Evolutionary conservation across 257 asterid species (phyloP).

Genomic region (Striga asiatica): DNA sequence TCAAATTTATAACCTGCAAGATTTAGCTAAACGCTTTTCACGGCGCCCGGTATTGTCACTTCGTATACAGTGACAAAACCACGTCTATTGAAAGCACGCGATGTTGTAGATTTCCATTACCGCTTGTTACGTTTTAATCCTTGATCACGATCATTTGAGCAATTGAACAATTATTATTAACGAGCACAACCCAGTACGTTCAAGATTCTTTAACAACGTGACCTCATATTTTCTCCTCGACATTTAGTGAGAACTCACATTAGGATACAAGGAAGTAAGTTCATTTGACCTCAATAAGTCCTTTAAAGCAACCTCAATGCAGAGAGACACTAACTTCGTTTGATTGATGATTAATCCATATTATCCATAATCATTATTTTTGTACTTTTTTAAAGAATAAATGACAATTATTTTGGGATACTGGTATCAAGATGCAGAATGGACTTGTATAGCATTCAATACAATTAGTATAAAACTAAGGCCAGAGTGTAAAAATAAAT

Average conservation of each 20-base stretch:
- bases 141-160: background rate
- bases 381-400: background rate
- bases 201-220: too few species aligned
- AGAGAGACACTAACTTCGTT: too few species aligned
- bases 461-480: background rate
- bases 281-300: background rate
- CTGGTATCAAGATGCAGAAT: too few species aligned
- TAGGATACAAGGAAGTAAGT: background rate
- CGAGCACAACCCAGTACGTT: background rate
- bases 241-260: background rate
- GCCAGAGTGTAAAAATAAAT: background rate
- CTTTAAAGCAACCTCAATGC: background rate
- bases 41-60: constrained; percentile 22
- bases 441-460: too few species aligned
- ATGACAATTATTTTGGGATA: background rate
- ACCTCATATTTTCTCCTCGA: background rate
- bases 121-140: constrained; percentile 5
- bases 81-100: background rate
- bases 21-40: constrained; percentile 36
- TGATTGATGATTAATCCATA: background rate
- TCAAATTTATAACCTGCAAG: constrained; percentile 66
- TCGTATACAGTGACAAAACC: constrained; percentile 11
- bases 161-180: background rate
- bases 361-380: background rate
- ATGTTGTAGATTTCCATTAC: background rate